phyloP scores from a whole-genome alignment of 2,329 filamentous ascomycete genomes.

The Trichoderma gracile region DNA sequence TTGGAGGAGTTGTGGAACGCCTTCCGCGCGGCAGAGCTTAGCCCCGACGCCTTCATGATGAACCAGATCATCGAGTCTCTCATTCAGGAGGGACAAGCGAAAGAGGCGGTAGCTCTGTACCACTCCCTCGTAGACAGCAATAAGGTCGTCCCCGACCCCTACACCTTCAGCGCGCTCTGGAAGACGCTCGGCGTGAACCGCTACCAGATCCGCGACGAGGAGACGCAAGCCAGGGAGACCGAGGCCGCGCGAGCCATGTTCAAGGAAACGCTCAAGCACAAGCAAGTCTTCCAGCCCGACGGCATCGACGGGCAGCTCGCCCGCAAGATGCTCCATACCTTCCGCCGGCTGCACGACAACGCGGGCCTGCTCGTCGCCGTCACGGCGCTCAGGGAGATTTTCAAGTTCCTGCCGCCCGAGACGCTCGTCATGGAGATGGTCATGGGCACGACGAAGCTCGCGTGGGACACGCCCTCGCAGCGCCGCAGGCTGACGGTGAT shows the following conservation, averaged over 20 bases:
- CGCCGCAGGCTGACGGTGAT: conserved; percentile 46
- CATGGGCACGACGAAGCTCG: conserved; percentile 47
- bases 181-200: conserved; percentile 56
- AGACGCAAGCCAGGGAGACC: conserved; percentile 36
- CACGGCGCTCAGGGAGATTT: conserved; percentile 45
- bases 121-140: conserved; percentile 51
- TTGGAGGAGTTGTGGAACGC: conserved; percentile 63
- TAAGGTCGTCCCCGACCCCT: conserved; percentile 60
- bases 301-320: conserved; percentile 50
- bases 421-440: conserved; percentile 50
- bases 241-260: conserved; percentile 49
- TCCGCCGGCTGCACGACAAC: conserved; percentile 49
- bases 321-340: conserved; percentile 53
- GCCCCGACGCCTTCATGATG: conserved; percentile 72
- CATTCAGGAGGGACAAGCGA: conserved; percentile 58
- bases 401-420: conserved; percentile 48
- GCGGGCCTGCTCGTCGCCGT: conserved; percentile 50
- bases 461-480: conserved; percentile 44
- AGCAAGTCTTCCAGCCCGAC: conserved; percentile 46
- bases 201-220: conserved; percentile 40
- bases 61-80: conserved; percentile 74
- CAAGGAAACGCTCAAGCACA: conserved; percentile 32
- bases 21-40: conserved; percentile 63
- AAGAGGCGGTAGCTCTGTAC: conserved; percentile 59
- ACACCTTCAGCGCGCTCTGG: conserved; percentile 71